Evolutionary conservation across 768 basidiomycete genomes (phyloP), one percentile per base, ranked within the genome.

Genomic region (Candolleomyces efflorescens): DNA sequence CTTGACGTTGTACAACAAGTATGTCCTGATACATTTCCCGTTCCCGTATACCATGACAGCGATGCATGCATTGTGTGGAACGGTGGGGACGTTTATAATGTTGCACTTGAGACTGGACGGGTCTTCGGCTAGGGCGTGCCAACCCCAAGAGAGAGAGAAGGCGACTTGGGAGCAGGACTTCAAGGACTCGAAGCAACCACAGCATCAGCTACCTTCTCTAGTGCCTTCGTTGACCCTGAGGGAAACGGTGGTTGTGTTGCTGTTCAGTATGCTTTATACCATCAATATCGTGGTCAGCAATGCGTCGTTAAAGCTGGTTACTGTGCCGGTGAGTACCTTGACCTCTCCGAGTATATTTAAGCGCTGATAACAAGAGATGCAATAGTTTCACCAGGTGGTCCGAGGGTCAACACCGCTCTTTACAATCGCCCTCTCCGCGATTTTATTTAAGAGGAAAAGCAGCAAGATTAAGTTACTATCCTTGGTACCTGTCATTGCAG

Each of bases 41-140:
- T 98, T 92, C 65, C 95, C 96, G 2, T 98, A 98, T 77, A 90
- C 93, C 2, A 81, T 99, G 22, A 98, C 96, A 1, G 94, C 94
- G 5, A 64, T 97, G 4, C 96, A 98, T 67, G 89, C 96, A 3
- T 76, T 98, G 12, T 91, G 87, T 61, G 93, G 94, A 0, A 82
- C 87, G 23, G 71, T 91, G 17, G 97, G 97, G 12, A 90, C 90
- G n/a, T 80, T 80, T 59, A 56, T 86, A 22, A 78, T 92, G 1
- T 73, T 88, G 13, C 77, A 81, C n/a, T 23, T 59, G 9, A 45
- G 18, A 20, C 46, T 62, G 60, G 10, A 62, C 60, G 26, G 46
- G 57, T 15, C 60, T 58, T 32, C 49, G 63, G 41, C 63, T 46
- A 17, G 17, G 48, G 37, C 49, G 59, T 37, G 43, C 57, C 37